These are phyloP conservation scores for Oryza officinalis DNA, from an alignment of 176 grass and related monocot genomes.

Conservation along the genomic window DNA sequence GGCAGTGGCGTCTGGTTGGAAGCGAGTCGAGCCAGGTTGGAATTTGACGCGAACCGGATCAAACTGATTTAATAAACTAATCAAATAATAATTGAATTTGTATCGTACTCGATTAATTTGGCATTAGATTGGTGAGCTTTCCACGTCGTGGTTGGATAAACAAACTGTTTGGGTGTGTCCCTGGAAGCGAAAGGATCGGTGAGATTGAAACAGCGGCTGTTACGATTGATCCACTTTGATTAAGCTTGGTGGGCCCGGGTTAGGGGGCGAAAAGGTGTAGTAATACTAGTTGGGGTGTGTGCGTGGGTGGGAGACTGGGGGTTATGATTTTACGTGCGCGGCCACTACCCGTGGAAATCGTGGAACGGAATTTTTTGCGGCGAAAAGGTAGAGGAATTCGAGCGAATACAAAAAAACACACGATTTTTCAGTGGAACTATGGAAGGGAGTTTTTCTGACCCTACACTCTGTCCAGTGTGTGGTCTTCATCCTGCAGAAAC, in stretches of 20 bases:
- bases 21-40: constrained; percentile 45
- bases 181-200: neutral
- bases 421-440: neutral
- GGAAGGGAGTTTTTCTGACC: too few species aligned
- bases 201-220: neutral
- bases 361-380: neutral
- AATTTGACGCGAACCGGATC: constrained; percentile 16
- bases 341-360: constrained; percentile 1
- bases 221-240: neutral
- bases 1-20: constrained; percentile 41
- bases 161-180: neutral
- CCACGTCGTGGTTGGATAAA: constrained; percentile 29
- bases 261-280: neutral
- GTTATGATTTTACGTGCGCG: constrained; percentile 4
- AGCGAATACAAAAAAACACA: neutral
- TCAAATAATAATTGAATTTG: constrained; percentile 22
- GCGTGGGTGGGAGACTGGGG: neutral
- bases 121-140: constrained; percentile 43
- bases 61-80: neutral
- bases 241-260: neutral
- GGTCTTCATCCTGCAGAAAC: too few species aligned
- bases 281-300: neutral
- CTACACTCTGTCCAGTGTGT: too few species aligned
- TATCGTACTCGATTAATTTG: neutral
- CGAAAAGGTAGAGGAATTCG: neutral